Percentiles rank a stretch among this genome's conserved stretches.
Conservation (phyloP, 140 eudicot genomes). For the Anethum foeniculum region DNA sequence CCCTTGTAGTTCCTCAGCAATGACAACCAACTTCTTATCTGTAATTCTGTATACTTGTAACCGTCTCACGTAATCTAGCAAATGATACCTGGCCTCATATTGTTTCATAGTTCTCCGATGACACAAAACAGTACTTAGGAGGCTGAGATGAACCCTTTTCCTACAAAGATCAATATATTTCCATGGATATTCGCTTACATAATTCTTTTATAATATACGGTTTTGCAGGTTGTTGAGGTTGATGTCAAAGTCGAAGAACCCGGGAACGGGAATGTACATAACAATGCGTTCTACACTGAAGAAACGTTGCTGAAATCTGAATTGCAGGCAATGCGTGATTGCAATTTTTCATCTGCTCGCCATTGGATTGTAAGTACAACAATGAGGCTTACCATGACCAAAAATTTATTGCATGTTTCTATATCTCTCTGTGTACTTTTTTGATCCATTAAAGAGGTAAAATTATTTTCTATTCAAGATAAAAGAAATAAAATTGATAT, state of each 20-base stretch:
- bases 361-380: constrained; percentile 90
- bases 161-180: neutral
- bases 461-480: neutral
- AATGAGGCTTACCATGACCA: neutral
- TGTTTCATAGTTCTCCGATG: neutral
- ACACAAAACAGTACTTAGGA: neutral
- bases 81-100: neutral
- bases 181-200: neutral
- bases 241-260: constrained; percentile 92
- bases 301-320: constrained; percentile 85
- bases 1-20: neutral
- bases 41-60: neutral
- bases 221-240: constrained; percentile 82
- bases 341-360: constrained; percentile 81
- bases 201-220: neutral
- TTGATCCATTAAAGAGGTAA: neutral
- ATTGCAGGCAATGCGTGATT: constrained; percentile 89
- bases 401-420: neutral
- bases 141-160: neutral
- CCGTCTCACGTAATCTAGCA: neutral
- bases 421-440: neutral
- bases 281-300: constrained; percentile 91
- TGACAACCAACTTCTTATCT: neutral
- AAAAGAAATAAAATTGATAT: neutral
- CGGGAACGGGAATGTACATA: constrained; percentile 79